A percentile compares a stretch with the other conserved stretches of the same genome.
phyloP scores from a whole-genome alignment of 495 filamentous ascomycete genomes.

The Tuber brumale region DNA sequence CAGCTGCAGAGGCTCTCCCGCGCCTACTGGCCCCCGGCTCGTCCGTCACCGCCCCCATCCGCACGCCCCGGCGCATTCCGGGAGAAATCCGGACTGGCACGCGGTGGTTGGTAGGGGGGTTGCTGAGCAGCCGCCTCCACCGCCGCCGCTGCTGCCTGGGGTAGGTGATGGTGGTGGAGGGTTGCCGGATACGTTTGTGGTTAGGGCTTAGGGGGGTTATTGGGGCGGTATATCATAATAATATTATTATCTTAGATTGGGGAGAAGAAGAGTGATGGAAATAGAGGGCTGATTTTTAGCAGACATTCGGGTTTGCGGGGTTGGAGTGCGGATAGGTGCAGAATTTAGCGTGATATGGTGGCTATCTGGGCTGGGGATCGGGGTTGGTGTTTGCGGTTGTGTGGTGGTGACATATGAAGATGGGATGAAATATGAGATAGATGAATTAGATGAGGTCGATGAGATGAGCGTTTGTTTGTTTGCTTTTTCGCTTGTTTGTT shows the following conservation, averaged over 20 bases:
- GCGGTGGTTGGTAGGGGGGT: background rate
- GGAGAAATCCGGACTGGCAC: background rate
- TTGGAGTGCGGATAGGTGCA: background rate
- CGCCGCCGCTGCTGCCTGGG: background rate
- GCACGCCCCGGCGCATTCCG: background rate
- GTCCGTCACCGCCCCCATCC: background rate
- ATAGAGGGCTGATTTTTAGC: background rate
- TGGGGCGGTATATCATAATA: background rate
- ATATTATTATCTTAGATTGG: background rate
- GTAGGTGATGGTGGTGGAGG: background rate
- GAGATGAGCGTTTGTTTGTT: background rate
- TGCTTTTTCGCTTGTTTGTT: background rate
- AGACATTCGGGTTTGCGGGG: background rate
- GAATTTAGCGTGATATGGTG: background rate
- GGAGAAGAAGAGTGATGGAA: background rate
- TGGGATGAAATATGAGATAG: background rate
- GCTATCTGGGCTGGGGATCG: background rate
- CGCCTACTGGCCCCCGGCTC: background rate
- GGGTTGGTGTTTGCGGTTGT: background rate
- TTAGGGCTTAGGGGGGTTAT: background rate
- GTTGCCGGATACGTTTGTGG: background rate
- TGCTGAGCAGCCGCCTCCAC: background rate
- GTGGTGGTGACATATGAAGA: background rate
- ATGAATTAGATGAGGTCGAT: background rate
- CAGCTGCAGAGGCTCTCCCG: background rate